These are phyloP conservation scores for Salvia hispanica DNA, from an alignment of 257 asterid species.

Conservation along the genomic window DNA sequence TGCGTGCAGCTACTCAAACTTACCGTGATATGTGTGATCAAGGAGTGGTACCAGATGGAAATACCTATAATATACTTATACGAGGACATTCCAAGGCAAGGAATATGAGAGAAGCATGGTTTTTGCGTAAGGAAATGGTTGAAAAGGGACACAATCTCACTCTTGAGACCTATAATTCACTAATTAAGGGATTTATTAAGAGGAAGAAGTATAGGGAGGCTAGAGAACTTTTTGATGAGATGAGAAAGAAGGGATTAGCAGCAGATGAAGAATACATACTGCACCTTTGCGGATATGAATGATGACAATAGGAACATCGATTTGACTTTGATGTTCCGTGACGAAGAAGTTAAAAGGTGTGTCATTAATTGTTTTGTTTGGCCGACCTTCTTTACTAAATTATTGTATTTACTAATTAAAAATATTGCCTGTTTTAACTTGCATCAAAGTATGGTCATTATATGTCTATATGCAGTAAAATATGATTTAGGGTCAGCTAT, in stretches of 20 bases:
- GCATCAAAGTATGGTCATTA: no score
- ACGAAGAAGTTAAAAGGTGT: slow-evolving; percentile 54
- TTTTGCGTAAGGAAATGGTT: slow-evolving; percentile 66
- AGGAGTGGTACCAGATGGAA: slow-evolving; percentile 68
- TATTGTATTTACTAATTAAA: no score
- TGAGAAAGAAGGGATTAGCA: slow-evolving; percentile 63
- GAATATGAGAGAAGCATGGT: slow-evolving; percentile 98
- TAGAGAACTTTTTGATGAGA: slow-evolving; percentile 72
- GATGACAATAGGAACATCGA: slow-evolving; percentile 76
- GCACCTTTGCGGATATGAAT: slow-evolving; percentile 71
- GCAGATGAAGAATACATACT: slow-evolving; percentile 60
- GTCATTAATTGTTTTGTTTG: slow-evolving; percentile 24
- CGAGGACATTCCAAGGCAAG: slow-evolving; percentile 94
- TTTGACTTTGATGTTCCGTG: slow-evolving; percentile 76
- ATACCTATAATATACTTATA: slow-evolving; percentile 69
- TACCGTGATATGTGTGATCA: slow-evolving; percentile 55
- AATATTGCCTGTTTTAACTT: no score
- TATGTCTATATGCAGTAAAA: no score
- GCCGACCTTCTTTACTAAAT: no score
- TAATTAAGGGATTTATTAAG: slow-evolving; percentile 75
- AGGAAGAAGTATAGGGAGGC: slow-evolving; percentile 79
- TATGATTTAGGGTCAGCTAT: no score
- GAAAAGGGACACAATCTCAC: slow-evolving; percentile 62
- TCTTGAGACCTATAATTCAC: slow-evolving; percentile 64
- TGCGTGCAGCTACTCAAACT: slow-evolving; percentile 58